Percentiles rank a stretch among this genome's conserved stretches.
These are phyloP conservation scores for Fusarium tuaranense DNA, from an alignment of 2,329 filamentous ascomycete genomes.

Conservation along the genomic window DNA sequence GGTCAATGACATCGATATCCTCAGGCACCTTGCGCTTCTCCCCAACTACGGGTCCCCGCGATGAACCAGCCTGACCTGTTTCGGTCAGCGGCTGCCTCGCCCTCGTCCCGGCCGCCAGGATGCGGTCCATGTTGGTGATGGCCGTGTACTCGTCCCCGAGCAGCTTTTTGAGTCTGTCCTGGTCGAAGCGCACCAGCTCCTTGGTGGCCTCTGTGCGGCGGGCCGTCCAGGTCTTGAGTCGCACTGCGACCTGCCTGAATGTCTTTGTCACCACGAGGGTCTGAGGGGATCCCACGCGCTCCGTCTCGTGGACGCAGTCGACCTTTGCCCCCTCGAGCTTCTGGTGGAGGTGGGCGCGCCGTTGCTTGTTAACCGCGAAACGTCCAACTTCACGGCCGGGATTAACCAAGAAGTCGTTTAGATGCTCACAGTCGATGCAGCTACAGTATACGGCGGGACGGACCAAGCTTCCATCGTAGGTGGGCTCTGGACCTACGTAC, in stretches of 20 bases:
- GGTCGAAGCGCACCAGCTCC: not conserved
- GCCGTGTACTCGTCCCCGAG: conserved; percentile 5
- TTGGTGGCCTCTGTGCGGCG: not conserved
- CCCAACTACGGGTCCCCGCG: not conserved
- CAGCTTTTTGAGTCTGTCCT: conserved; percentile 3
- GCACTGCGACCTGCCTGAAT: not conserved
- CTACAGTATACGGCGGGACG: conserved; percentile 24
- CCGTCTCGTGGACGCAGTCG: conserved; percentile 39
- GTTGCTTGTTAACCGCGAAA: conserved; percentile 29
- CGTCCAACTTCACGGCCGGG: not conserved
- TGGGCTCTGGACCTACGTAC: conserved; percentile 38
- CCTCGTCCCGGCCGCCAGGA: not conserved
- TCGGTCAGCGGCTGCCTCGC: too few relatives aligned
- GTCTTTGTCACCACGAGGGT: conserved; percentile 45
- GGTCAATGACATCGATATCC: conserved; percentile 16
- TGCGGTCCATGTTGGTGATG: conserved; percentile 3
- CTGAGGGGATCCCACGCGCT: conserved; percentile 8
- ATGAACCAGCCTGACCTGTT: not conserved
- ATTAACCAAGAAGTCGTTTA: conserved; percentile 45
- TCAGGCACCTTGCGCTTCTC: conserved; percentile 12
- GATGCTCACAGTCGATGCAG: conserved; percentile 40
- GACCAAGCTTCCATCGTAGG: not conserved
- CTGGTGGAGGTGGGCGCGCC: conserved; percentile 38
- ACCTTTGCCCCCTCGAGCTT: conserved; percentile 19
- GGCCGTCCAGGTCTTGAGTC: not conserved